Evolutionary conservation across 345 rosid species (phyloP).

Genomic region (Moricandia arvensis): DNA sequence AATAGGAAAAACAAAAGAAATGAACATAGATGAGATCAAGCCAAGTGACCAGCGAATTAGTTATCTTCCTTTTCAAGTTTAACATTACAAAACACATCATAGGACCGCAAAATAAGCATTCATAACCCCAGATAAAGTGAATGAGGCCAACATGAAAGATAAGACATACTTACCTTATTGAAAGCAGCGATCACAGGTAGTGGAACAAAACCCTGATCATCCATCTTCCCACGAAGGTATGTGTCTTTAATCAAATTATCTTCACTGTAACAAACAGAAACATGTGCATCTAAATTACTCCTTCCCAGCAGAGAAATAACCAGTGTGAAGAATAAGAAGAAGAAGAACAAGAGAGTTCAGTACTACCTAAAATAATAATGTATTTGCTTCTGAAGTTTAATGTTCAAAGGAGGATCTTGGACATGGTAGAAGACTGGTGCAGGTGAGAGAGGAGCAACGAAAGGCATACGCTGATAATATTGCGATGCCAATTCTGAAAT

Average conservation of each 20-base stretch:
- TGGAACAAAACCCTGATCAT: conserved; percentile 87
- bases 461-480: conserved; percentile 56
- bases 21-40: not conserved
- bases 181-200: conserved; percentile 69
- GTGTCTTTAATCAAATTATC: conserved; percentile 74
- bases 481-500: conserved; percentile 53
- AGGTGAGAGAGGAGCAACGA: conserved; percentile 42
- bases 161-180: conserved; percentile 57
- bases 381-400: conserved; percentile 61
- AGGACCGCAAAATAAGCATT: not conserved
- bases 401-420: conserved; percentile 54
- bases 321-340: not conserved
- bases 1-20: conserved; percentile 7
- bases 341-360: conserved; percentile 1
- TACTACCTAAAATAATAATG: conserved; percentile 85
- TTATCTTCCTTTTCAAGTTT: not conserved
- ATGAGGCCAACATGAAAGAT: conserved; percentile 7
- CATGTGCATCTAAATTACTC: conserved; percentile 15
- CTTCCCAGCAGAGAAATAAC: conserved; percentile 1
- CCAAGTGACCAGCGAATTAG: not conserved
- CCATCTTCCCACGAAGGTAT: conserved; percentile 81
- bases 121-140: conserved; percentile 8
- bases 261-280: conserved; percentile 54
- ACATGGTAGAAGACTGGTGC: conserved; percentile 45
- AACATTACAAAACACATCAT: not conserved